Evolutionary conservation across 495 filamentous ascomycete genomes (phyloP).

Genomic region (Neurospora intermedia): DNA sequence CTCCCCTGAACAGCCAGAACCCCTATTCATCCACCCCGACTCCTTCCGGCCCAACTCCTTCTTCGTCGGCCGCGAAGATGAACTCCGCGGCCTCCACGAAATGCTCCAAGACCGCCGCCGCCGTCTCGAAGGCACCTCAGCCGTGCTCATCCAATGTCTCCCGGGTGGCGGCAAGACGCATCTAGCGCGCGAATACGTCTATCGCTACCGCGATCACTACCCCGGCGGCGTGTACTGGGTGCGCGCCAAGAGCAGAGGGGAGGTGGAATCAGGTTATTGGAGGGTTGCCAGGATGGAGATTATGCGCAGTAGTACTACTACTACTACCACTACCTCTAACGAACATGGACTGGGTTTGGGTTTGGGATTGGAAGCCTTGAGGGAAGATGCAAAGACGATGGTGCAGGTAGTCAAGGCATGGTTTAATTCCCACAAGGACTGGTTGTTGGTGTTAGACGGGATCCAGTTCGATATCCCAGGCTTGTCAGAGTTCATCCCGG

Average conservation of each 20-base stretch:
- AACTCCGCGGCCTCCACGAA: slow-evolving; percentile 55
- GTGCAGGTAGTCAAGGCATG: slow-evolving; percentile 54
- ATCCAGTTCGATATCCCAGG: slow-evolving; percentile 55
- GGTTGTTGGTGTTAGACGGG: slow-evolving; percentile 71
- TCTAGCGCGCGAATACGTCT: slow-evolving; percentile 73
- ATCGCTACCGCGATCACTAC: slow-evolving; percentile 52
- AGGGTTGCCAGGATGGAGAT: slow-evolving; percentile 60
- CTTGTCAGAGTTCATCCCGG: slow-evolving; percentile 58
- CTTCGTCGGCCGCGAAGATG: slow-evolving; percentile 64
- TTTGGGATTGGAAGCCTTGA: too few species aligned
- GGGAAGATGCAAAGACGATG: slow-evolving; percentile 37
- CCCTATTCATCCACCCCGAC: slow-evolving; percentile 58
- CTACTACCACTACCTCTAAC: too few species aligned
- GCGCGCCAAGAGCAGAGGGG: slow-evolving; percentile 51
- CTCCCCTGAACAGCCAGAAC: slow-evolving; percentile 1
- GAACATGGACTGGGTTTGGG: too few species aligned
- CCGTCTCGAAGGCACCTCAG: slow-evolving; percentile 51
- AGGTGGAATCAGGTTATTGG: slow-evolving; percentile 60
- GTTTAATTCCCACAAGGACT: slow-evolving; percentile 59
- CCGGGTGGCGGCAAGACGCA: slow-evolving; percentile 77
- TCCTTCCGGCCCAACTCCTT: slow-evolving; percentile 69
- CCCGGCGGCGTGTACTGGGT: slow-evolving; percentile 76
- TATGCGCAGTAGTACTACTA: slow-evolving; percentile 14
- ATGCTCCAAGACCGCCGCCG: slow-evolving; percentile 55
- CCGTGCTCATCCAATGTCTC: slow-evolving; percentile 59